Conservation (phyloP, 1,284 basidiomycete genomes). For the Leccinum olivaceoglutinosum region DNA sequence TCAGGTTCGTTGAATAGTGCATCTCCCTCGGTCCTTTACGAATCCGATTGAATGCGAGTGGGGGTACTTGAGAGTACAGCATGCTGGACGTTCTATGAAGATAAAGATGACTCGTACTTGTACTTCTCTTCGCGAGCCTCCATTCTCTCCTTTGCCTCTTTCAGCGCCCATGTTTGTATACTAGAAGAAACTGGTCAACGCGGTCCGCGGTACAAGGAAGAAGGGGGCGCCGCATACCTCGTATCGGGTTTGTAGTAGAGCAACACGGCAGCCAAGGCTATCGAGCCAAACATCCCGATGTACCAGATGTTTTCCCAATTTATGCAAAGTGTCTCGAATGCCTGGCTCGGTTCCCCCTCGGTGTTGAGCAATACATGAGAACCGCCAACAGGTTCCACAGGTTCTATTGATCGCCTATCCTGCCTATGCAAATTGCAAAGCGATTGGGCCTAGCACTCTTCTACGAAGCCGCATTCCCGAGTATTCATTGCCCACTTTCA, state of each 20-base stretch:
- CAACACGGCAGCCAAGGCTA: conserved; percentile 73
- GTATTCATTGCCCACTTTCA: no score
- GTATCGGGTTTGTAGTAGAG: conserved; percentile 95
- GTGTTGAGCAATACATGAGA: not conserved
- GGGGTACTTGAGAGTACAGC: conserved; percentile 7
- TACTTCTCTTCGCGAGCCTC: conserved; percentile 83
- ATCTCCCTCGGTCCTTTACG: conserved; percentile 5
- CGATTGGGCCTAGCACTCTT: not conserved
- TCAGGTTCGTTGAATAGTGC: not conserved
- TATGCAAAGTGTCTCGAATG: no score
- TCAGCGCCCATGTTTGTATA: conserved; percentile 85
- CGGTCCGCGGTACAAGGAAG: not conserved
- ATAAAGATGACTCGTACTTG: conserved; percentile 55
- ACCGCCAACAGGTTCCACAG: not conserved
- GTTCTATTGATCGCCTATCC: not conserved
- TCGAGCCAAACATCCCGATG: conserved; percentile 85
- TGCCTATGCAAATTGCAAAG: not conserved
- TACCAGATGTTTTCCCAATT: conserved; percentile 88
- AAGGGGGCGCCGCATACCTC: conserved; percentile 53
- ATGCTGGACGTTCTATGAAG: conserved; percentile 23
- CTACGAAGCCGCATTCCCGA: no score
- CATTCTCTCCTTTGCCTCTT: conserved; percentile 85
- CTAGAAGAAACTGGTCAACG: conserved; percentile 34
- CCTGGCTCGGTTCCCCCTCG: conserved; percentile 14
- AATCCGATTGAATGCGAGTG: not conserved